These are phyloP conservation scores for Pichia cabralensis DNA, from an alignment of 805 yeast species.

Conservation along the genomic window DNA sequence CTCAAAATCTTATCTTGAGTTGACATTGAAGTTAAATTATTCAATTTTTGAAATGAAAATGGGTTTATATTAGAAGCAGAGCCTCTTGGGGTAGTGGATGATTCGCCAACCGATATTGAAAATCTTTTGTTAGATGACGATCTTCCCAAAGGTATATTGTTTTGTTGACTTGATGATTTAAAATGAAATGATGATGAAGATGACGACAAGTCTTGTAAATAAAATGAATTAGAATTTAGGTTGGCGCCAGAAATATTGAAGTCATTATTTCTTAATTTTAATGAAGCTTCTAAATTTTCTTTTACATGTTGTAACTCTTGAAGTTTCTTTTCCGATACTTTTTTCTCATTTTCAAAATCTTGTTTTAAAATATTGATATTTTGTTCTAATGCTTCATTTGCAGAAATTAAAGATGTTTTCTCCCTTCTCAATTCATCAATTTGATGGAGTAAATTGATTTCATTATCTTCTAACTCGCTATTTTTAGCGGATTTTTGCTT, in stretches of 20 bases:
- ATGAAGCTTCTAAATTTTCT: conserved; percentile 9
- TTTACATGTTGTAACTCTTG: conserved; percentile 23
- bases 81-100: conserved; percentile 36
- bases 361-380: conserved; percentile 9
- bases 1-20: conserved; percentile 12
- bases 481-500: conserved; percentile 23
- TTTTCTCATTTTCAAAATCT: conserved; percentile 23
- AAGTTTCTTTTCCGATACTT: conserved; percentile 16
- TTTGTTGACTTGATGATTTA: conserved; percentile 12
- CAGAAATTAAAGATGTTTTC: conserved; percentile 12
- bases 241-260: not conserved
- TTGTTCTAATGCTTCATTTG: conserved; percentile 19
- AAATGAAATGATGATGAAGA: conserved; percentile 15
- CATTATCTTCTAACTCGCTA: conserved; percentile 18
- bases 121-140: conserved; percentile 13
- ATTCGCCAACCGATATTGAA: conserved; percentile 35
- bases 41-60: conserved; percentile 9
- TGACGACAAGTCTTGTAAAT: conserved; percentile 25
- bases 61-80: conserved; percentile 2
- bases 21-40: conserved; percentile 8
- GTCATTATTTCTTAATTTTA: conserved; percentile 9
- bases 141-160: not conserved
- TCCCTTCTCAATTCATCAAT: conserved; percentile 17
- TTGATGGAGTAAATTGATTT: no score
- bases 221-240: conserved; percentile 12